Evolutionary conservation across 768 basidiomycete species (phyloP).

Genomic region (Mycena polygramma): DNA sequence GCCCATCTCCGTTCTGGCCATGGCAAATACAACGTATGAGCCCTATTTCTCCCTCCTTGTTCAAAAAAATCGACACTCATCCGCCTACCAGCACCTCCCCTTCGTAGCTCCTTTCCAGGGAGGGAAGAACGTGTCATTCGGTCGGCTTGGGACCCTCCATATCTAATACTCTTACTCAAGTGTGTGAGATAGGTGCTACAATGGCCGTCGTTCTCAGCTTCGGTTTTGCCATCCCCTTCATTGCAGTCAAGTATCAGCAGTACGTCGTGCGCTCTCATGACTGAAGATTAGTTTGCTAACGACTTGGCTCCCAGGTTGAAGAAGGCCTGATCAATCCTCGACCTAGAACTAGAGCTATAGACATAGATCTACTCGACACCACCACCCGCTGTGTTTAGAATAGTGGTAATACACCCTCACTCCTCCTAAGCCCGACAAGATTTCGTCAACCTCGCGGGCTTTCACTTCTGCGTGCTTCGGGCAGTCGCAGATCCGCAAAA

Average conservation of each 20-base stretch:
- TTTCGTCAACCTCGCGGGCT: conserved; percentile 48
- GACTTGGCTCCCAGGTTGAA: conserved; percentile 20
- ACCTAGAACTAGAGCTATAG: conserved; percentile 34
- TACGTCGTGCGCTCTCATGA: conserved; percentile 51
- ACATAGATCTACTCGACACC: conserved; percentile 32
- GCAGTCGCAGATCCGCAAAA: conserved; percentile 78
- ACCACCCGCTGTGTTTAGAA: conserved; percentile 21
- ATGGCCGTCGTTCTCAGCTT: conserved; percentile 58
- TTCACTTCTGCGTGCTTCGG: conserved; percentile 57
- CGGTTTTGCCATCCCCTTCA: conserved; percentile 79
- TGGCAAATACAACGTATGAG: conserved; percentile 70
- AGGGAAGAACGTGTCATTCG: conserved; percentile 42
- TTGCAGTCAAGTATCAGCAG: conserved; percentile 74
- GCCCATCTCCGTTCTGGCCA: conserved; percentile 61
- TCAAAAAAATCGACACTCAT: conserved; percentile 18
- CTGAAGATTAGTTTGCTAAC: conserved; percentile 10
- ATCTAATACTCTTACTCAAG: conserved; percentile 4
- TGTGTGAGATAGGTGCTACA: conserved; percentile 52
- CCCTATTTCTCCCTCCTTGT: neutral
- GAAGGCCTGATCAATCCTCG: conserved; percentile 18
- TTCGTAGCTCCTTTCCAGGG: conserved; percentile 66
- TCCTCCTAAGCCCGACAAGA: conserved; percentile 43
- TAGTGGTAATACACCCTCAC: conserved; percentile 37
- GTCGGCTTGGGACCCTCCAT: conserved; percentile 29
- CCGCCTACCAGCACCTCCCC: conserved; percentile 63